Percentiles rank a stretch among this genome's conserved stretches.
These are phyloP conservation scores for Geosmithia morbida DNA, from an alignment of 2,329 filamentous ascomycete genomes.

Conservation along the genomic window DNA sequence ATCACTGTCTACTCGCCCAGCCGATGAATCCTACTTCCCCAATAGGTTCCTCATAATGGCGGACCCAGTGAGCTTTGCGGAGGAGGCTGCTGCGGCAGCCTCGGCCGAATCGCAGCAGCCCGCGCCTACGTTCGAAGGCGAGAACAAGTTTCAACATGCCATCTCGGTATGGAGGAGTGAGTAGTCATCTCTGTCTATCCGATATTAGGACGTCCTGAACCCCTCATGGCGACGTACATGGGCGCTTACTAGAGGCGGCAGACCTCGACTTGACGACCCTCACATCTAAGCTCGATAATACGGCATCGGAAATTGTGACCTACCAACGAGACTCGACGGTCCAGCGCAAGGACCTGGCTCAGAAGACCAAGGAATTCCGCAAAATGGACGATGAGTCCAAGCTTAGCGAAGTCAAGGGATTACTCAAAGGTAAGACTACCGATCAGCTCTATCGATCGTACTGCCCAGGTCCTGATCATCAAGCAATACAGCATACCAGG, in stretches of 20 bases:
- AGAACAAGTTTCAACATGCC: conserved; percentile 93
- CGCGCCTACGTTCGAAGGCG: conserved; percentile 30
- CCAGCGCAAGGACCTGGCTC: conserved; percentile 92
- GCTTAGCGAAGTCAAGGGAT: conserved; percentile 71
- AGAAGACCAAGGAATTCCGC: conserved; percentile 96
- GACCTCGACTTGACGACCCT: conserved; percentile 78
- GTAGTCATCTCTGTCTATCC: conserved; percentile 5
- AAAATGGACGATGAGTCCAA: conserved; percentile 86
- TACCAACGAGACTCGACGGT: conserved; percentile 93
- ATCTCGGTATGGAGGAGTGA: conserved; percentile 93
- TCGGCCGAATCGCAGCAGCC: conserved; percentile 5
- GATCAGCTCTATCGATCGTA: background rate
- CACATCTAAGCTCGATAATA: conserved; percentile 74
- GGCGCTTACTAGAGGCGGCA: conserved; percentile 18
- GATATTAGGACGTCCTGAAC: background rate
- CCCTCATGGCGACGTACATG: background rate
- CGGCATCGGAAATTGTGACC: conserved; percentile 86
- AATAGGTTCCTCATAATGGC: background rate
- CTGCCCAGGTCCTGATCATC: background rate
- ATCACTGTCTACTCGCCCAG: background rate
- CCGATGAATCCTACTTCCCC: background rate
- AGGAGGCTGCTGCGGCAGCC: conserved; percentile 1
- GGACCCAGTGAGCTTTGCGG: conserved; percentile 2
- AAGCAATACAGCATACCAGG: conserved; percentile 65
- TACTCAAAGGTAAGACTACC: conserved; percentile 57